A percentile compares a stretch with the other conserved stretches of the same genome.
These are phyloP conservation scores for Brassica rapa DNA, from an alignment of 345 rosid species.

Conservation along the genomic window DNA sequence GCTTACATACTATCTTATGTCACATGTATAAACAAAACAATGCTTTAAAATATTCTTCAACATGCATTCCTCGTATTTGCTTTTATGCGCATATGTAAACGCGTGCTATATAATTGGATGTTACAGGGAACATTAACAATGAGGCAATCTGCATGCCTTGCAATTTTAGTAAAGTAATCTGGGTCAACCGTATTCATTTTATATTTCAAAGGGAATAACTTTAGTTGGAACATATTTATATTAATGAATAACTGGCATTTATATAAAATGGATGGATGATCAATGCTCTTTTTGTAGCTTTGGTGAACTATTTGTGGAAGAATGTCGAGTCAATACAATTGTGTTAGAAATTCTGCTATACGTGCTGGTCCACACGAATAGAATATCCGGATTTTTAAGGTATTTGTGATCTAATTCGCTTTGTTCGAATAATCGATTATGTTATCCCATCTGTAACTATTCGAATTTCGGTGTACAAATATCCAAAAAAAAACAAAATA, in stretches of 20 bases:
- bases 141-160: constrained; percentile 30
- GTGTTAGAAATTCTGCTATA: background rate
- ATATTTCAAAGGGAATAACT: background rate
- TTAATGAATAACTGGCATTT: background rate
- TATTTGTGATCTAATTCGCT: no score
- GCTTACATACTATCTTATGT: constrained; percentile 12
- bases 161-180: background rate
- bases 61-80: constrained; percentile 10
- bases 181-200: background rate
- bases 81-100: constrained; percentile 12
- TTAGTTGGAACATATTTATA: background rate
- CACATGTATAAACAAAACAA: background rate
- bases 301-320: background rate
- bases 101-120: constrained; percentile 6
- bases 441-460: no score
- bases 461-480: no score
- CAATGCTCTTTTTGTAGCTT: background rate
- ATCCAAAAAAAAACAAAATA: no score
- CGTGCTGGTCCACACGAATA: no score
- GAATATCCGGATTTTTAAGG: no score
- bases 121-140: background rate
- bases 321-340: background rate
- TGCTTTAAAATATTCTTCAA: background rate
- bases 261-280: constrained; percentile 1
- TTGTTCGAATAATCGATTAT: no score